These are phyloP conservation scores for Yamadazyma mexicana DNA, from an alignment of 1,139 yeast species.

Conservation along the genomic window DNA sequence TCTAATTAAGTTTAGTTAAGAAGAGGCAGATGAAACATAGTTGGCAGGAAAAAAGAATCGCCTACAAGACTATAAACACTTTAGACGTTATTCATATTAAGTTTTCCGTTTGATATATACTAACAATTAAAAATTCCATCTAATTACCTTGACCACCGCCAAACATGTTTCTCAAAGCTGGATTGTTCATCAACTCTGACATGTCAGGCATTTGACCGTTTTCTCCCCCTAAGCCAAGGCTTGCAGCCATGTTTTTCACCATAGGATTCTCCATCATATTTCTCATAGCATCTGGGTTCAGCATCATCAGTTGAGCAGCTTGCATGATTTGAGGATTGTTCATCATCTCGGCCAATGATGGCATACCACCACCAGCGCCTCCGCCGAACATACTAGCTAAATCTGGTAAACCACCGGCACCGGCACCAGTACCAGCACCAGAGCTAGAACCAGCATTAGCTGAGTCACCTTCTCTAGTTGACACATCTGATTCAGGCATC, in stretches of 20 bases:
- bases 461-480: constrained; percentile 16
- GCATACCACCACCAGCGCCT: constrained; percentile 67
- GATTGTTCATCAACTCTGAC: constrained; percentile 75
- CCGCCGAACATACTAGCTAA: constrained; percentile 61
- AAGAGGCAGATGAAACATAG: too few relatives aligned
- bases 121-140: not conserved
- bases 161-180: constrained; percentile 71
- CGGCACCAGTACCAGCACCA: constrained; percentile 39
- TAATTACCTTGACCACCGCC: constrained; percentile 20
- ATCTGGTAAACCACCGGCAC: constrained; percentile 75
- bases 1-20: too few relatives aligned
- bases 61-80: too few relatives aligned
- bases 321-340: constrained; percentile 89
- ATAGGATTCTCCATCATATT: constrained; percentile 82
- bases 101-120: not conserved
- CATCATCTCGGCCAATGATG: constrained; percentile 59
- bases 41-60: too few relatives aligned
- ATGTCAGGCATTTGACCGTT: constrained; percentile 52
- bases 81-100: too few relatives aligned
- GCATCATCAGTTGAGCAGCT: constrained; percentile 93
- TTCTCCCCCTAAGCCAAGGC: constrained; percentile 60
- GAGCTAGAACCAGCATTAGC: constrained; percentile 15
- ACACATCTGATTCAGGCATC: constrained; percentile 25
- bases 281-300: constrained; percentile 76
- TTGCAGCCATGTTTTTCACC: constrained; percentile 73